Conservation (phyloP, 495 filamentous ascomycete genomes). For the Hyaloscypha hepaticicola region DNA sequence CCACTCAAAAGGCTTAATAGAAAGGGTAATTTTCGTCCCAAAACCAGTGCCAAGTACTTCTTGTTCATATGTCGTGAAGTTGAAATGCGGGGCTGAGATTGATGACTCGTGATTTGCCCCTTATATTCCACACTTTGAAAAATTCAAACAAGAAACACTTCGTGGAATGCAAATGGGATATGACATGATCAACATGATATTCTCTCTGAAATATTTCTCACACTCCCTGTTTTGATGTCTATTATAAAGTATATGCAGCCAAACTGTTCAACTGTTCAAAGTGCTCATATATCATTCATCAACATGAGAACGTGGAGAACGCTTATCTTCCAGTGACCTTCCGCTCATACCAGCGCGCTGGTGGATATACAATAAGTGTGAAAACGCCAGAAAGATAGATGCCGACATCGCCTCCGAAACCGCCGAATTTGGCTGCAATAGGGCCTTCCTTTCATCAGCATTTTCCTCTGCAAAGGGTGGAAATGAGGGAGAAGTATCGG, state of each 20-base stretch:
- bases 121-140: too few relatives aligned
- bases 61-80: too few relatives aligned
- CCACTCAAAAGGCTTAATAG: too few relatives aligned
- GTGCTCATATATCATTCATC: background rate
- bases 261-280: background rate
- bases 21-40: too few relatives aligned
- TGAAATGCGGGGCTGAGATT: too few relatives aligned
- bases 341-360: slow-evolving; percentile 42
- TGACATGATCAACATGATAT: background rate
- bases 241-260: background rate
- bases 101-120: too few relatives aligned
- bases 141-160: too few relatives aligned
- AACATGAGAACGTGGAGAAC: background rate
- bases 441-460: slow-evolving; percentile 31
- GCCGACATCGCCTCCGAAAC: slow-evolving; percentile 50
- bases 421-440: slow-evolving; percentile 48
- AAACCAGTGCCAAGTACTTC: too few relatives aligned
- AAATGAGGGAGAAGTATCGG: background rate
- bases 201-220: background rate
- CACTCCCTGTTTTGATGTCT: background rate
- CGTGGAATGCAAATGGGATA: background rate
- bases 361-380: slow-evolving; percentile 42
- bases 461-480: background rate
- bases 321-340: slow-evolving; percentile 30
- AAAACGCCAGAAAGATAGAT: slow-evolving; percentile 53